A percentile compares a stretch with the other conserved stretches of the same genome.
phyloP scores from a whole-genome alignment of 129 eudicot species.

The Flaveria sonorensis region DNA sequence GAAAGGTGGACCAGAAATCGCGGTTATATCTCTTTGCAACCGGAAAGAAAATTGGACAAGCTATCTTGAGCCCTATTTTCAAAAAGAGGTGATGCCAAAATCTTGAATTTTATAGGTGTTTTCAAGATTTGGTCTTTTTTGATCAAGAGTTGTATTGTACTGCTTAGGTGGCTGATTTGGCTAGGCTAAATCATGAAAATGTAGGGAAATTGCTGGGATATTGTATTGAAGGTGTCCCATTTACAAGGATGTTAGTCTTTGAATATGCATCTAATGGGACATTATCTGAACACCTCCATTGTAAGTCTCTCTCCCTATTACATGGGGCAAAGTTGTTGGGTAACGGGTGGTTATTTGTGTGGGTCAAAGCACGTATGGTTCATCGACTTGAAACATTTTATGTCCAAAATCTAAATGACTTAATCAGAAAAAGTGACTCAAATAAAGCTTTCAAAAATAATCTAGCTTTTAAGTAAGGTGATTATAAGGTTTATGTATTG shows the following conservation, averaged over 20 bases:
- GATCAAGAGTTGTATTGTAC: conserved; percentile 16
- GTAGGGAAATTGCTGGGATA: conserved; percentile 76
- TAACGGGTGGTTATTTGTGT: background rate
- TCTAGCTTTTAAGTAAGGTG: background rate
- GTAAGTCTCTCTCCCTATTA: conserved; percentile 41
- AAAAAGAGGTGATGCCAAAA: conserved; percentile 61
- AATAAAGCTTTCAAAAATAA: background rate
- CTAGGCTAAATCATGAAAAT: conserved; percentile 78
- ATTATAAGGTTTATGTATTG: background rate
- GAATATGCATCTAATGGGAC: conserved; percentile 98
- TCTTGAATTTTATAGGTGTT: conserved; percentile 8
- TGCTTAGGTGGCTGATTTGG: conserved; percentile 82
- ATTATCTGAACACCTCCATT: conserved; percentile 86
- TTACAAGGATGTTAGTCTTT: conserved; percentile 93
- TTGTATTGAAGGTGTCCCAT: conserved; percentile 76
- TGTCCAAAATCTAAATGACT: background rate
- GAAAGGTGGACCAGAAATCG: conserved; percentile 89
- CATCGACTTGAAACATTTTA: background rate
- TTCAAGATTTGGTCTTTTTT: background rate
- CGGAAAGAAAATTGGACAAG: conserved; percentile 80
- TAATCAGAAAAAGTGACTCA: background rate
- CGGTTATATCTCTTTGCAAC: conserved; percentile 77
- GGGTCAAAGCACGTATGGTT: background rate
- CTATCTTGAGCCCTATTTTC: conserved; percentile 83
- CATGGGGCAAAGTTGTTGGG: background rate